phyloP scores from a whole-genome alignment of 768 basidiomycete species.

The Pulveroboletus ravenelii region DNA sequence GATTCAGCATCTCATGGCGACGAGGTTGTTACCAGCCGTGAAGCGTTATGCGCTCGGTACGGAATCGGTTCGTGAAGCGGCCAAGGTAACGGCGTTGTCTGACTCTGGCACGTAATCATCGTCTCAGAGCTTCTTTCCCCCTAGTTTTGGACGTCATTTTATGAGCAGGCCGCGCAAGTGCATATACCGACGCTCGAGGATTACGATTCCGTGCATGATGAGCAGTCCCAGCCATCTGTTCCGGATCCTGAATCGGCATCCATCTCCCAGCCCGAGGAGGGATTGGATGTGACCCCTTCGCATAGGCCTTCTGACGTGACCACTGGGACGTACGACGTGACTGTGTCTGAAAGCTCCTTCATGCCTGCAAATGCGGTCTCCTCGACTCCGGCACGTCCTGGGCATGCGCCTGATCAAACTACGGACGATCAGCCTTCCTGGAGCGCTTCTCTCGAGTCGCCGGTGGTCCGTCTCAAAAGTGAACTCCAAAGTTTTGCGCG shows the following conservation, averaged over 20 bases:
- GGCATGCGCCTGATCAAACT: constrained; percentile 33
- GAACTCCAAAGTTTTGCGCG: constrained; percentile 53
- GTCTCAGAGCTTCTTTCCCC: neutral
- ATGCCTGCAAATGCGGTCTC: constrained; percentile 68
- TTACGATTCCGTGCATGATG: constrained; percentile 52
- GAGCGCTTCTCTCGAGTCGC: constrained; percentile 71
- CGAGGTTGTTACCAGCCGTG: constrained; percentile 77
- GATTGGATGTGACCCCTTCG: constrained; percentile 9
- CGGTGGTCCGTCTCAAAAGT: constrained; percentile 61
- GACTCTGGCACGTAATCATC: neutral
- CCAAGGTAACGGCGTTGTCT: constrained; percentile 55
- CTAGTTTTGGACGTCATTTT: constrained; percentile 97
- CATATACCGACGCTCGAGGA: constrained; percentile 74
- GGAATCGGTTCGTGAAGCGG: constrained; percentile 84
- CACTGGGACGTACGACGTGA: constrained; percentile 32
- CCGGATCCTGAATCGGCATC: constrained; percentile 13
- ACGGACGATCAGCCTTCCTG: constrained; percentile 56
- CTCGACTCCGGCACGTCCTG: constrained; percentile 64
- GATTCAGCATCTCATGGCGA: constrained; percentile 81
- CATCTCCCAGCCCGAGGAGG: constrained; percentile 10
- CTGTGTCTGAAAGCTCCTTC: constrained; percentile 67
- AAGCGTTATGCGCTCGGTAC: constrained; percentile 86
- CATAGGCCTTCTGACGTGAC: constrained; percentile 4
- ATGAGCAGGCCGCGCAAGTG: constrained; percentile 88
- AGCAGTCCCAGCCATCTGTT: constrained; percentile 35